These are phyloP conservation scores for Colletotrichum neosansevieriae DNA, from an alignment of 2,329 filamentous ascomycete species.

Conservation along the genomic window DNA sequence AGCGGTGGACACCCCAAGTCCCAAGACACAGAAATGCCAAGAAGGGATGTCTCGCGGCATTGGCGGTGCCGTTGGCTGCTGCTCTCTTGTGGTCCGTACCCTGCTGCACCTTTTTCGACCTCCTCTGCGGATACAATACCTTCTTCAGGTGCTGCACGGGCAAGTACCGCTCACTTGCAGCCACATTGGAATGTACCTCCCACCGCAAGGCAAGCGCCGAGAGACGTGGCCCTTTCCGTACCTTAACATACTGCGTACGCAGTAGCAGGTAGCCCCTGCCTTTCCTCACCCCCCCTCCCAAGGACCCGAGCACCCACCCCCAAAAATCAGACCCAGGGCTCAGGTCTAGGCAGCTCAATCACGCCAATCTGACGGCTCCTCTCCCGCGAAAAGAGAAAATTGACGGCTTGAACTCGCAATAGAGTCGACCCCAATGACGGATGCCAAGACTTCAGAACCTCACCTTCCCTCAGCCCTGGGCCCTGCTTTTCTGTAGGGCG, in stretches of 20 bases:
- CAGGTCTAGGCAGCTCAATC: constrained; percentile 11
- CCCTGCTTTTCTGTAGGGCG: constrained; percentile 38
- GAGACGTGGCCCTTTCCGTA: too few species aligned
- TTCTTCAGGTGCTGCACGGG: too few species aligned
- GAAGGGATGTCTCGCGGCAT: constrained; percentile 6
- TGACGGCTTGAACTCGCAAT: constrained; percentile 24
- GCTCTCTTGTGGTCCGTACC: background rate
- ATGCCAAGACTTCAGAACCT: constrained; percentile 40
- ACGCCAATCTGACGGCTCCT: constrained; percentile 34
- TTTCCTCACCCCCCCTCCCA: constrained; percentile 8
- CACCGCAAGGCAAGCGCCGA: too few species aligned
- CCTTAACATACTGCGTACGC: too few species aligned
- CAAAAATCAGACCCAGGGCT: constrained; percentile 11
- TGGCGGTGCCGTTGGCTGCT: constrained; percentile 27
- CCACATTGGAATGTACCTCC: too few species aligned
- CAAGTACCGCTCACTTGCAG: too few species aligned
- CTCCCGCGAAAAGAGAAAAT: constrained; percentile 35
- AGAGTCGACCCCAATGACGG: constrained; percentile 38
- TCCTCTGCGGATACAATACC: background rate
- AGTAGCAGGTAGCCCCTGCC: background rate
- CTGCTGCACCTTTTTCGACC: background rate
- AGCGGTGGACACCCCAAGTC: constrained; percentile 4
- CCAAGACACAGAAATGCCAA: too few species aligned
- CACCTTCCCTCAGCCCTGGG: constrained; percentile 38
- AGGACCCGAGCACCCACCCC: background rate